A percentile compares a stretch with the other conserved stretches of the same genome.
Evolutionary conservation across 306 rosid species (phyloP).

Genomic region (Geum urbanum): DNA sequence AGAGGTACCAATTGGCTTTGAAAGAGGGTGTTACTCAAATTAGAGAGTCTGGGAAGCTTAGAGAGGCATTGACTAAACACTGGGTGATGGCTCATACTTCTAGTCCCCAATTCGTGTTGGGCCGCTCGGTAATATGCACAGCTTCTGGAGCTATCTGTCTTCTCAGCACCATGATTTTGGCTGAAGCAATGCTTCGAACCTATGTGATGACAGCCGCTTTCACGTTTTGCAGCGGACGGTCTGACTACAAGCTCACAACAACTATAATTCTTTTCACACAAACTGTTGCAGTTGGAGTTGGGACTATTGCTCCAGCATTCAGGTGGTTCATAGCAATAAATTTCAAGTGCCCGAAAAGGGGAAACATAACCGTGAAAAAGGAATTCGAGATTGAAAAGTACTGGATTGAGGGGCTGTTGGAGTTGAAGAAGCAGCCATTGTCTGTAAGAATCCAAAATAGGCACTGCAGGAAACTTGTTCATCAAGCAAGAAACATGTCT

Average conservation of each 20-base stretch:
- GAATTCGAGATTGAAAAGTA: slow-evolving; percentile 54
- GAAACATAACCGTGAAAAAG: slow-evolving; percentile 21
- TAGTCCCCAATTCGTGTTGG: slow-evolving; percentile 82
- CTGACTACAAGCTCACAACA: slow-evolving; percentile 72
- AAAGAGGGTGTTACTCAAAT: slow-evolving; percentile 29
- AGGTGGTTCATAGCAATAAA: slow-evolving; percentile 68
- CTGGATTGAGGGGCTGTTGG: slow-evolving; percentile 51
- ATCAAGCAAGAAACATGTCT: slow-evolving; percentile 38
- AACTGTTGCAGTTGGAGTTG: slow-evolving; percentile 55
- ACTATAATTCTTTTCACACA: slow-evolving; percentile 55
- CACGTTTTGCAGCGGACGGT: slow-evolving; percentile 56
- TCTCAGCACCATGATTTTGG: slow-evolving; percentile 46
- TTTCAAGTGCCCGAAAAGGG: slow-evolving; percentile 49
- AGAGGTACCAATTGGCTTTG: slow-evolving; percentile 33
- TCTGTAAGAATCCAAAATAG: slow-evolving; percentile 34
- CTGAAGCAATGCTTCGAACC: slow-evolving; percentile 59
- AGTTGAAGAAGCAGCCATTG: slow-evolving; percentile 51
- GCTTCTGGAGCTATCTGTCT: slow-evolving; percentile 86
- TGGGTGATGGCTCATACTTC: slow-evolving; percentile 87
- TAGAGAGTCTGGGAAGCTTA: slow-evolving; percentile 21
- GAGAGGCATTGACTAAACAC: slow-evolving; percentile 41
- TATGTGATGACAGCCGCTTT: slow-evolving; percentile 47
- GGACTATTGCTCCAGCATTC: slow-evolving; percentile 71
- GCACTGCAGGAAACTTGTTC: slow-evolving; percentile 44
- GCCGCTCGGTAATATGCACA: slow-evolving; percentile 71